Conservation (phyloP, 441 rosid genomes). For the Adansonia grandidieri region DNA sequence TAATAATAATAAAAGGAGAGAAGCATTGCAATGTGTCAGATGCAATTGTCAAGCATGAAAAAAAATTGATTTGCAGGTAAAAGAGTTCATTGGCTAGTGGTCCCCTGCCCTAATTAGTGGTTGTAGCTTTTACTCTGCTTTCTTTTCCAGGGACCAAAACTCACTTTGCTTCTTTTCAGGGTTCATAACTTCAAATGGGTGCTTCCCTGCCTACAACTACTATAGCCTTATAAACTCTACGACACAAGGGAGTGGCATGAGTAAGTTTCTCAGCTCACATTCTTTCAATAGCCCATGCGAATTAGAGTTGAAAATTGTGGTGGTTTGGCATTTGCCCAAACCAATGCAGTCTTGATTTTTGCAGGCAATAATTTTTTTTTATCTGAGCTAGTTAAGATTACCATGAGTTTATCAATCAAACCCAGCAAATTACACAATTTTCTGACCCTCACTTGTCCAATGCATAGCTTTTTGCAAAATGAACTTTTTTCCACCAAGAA, state of each 20-base stretch:
- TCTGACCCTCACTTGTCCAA: neutral
- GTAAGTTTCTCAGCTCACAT: neutral
- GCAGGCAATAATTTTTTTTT: neutral
- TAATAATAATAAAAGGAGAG: no score
- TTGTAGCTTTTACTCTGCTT: neutral
- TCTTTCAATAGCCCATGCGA: neutral
- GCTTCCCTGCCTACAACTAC: neutral
- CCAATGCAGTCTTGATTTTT: neutral
- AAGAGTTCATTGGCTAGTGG: neutral
- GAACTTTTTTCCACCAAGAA: neutral
- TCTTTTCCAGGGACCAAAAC: neutral
- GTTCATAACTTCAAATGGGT: neutral
- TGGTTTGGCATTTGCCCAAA: neutral
- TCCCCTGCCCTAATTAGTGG: neutral
- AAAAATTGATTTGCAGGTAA: neutral
- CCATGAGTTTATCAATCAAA: neutral
- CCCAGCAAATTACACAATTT: neutral
- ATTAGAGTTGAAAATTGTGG: neutral
- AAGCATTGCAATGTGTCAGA: neutral
- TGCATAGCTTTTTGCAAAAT: neutral
- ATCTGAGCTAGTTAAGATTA: neutral
- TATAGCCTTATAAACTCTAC: neutral
- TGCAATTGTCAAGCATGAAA: neutral
- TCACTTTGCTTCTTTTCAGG: neutral
- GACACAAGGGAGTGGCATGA: conserved; percentile 2